Base-by-base conservation (phyloP, 495 filamentous ascomycete species). In the Penicillium flavigenum region DNA sequence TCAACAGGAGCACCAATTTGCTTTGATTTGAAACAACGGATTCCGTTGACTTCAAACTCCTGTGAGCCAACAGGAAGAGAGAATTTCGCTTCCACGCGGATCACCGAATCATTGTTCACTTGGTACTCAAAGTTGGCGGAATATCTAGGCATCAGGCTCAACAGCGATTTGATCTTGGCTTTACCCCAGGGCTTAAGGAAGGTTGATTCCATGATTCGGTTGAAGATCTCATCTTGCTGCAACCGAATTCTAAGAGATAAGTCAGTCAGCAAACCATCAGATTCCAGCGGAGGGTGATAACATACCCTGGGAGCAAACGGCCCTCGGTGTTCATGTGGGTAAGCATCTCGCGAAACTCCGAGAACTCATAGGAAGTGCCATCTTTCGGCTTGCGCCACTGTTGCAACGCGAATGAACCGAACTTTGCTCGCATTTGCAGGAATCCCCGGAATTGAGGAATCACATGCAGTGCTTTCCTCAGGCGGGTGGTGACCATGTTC, bases 111-210 rank as follows among this genome's bases (percentile, higher is more conserved):
- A 7, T 68, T 53, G 4, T 42, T 42, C 7, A 69, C 59, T 7
- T 62, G n/a, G 36, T 81, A 77, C 26, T 78, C 72, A 47, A 81
- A 80, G 19, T 64, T 69, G 5, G 73, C 79, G 1, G 74, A 70
- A 47, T 73, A 72, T 9, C 62, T 60, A 7, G 71, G 70, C 34
- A 64, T 63, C 4, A 70, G 57, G 10, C 54, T 52, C 51, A 62
- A 32, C 5, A 80, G 44, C 0, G 65, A 60, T 2, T 17, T 5
- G 2, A 64, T 42, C 6, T 56, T 69, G 17, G 72, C 76, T 44
- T 72, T 71, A 26, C 75, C 74, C 29, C 81, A 66, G 1, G 72
- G 67, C 27, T 76, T 74, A 42, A 90, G 84, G 3, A 84, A 66
- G 27, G 24, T 56, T 2, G 77, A 73, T 3, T 56, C 44, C 24